Base-by-base conservation (phyloP, 2,329 filamentous ascomycete genomes). In the Fusarium haematococcum region DNA sequence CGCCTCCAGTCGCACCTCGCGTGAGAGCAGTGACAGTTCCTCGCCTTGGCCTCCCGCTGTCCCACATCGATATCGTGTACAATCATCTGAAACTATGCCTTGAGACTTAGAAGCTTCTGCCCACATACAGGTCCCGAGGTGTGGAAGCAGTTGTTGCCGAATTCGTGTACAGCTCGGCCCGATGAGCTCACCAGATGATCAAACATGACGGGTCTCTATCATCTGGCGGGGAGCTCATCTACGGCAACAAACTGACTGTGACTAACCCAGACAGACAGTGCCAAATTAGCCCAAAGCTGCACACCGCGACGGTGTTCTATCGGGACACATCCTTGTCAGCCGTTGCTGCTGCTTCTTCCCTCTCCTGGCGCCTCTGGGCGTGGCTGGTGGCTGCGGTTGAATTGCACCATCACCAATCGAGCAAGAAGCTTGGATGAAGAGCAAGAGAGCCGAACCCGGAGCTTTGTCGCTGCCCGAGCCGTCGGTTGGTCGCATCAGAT, bases 81-180 rank as follows among this genome's bases (percentile, higher is more conserved):
- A 69, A 79, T 79, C 70, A 75, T 80, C 65, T 80, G 79, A 80
- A 80, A 80, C 79, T 63, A 66, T 61, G 52, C 50, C 59, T 70
- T 70, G 69, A 73, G 65, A 60, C 70, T 67, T 57, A 66, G 62
- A 59, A 63, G 65, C 60, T 60, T 58, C 43, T 57, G 48, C 35
- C 54, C 59, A 65, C 56, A 39, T 58, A 52, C 32, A 64, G 50
- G 63, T 56, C 56, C 61, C 61, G 56, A 68, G 67, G 43, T 59
- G 60, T 67, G 69, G 37, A 74, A 73, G 57, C 48, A 63, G 37
- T 67, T 48, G 33, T 69, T 70, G 63, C 70, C 74, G 59, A 65
- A 74, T 73, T 43, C 62, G 67, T 77, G 33, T 65, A 68, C 50
- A 68, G 58, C 73, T 76, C 74, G 77, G 77, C 65, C 75, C 75